Conservation (phyloP, 345 rosid genomes). For the Mangifera indica region DNA sequence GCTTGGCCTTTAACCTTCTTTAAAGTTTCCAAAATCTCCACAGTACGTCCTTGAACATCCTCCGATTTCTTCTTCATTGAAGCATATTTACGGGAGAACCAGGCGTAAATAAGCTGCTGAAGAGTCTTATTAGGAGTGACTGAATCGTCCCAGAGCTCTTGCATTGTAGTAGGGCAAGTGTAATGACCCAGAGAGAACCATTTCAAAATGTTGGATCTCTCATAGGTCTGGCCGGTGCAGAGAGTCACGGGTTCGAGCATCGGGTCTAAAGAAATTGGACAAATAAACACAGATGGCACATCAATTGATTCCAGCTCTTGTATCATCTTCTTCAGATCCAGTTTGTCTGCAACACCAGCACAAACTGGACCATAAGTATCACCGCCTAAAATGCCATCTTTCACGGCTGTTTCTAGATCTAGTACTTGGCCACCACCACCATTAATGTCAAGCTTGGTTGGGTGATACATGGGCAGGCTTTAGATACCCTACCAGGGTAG, state of each 20-base stretch:
- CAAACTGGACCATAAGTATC: constrained; percentile 38
- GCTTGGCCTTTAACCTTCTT: constrained; percentile 72
- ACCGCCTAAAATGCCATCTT: constrained; percentile 69
- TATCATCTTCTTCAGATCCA: constrained; percentile 65
- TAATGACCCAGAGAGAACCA: constrained; percentile 63
- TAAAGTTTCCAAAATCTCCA: constrained; percentile 51
- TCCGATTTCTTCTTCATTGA: constrained; percentile 60
- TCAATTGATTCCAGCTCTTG: constrained; percentile 57
- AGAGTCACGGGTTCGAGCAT: constrained; percentile 77
- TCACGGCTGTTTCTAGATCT: constrained; percentile 73
- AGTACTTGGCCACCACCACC: constrained; percentile 55
- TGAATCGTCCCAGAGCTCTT: constrained; percentile 71
- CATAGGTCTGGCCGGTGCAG: constrained; percentile 78
- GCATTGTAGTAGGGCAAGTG: constrained; percentile 81
- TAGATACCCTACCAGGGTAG: not conserved
- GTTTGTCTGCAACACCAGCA: constrained; percentile 34
- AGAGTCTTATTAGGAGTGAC: constrained; percentile 68
- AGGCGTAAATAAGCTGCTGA: constrained; percentile 58
- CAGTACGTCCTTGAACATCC: constrained; percentile 68
- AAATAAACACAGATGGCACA: constrained; percentile 60
- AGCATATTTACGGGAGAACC: constrained; percentile 65
- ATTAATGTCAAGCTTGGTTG: constrained; percentile 42
- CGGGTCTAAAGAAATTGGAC: constrained; percentile 68
- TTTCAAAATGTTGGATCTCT: constrained; percentile 58
- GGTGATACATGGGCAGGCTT: constrained; percentile 55